These are phyloP conservation scores for Astragalus glycyphyllos DNA, from an alignment of 306 rosid genomes.

Conservation along the genomic window DNA sequence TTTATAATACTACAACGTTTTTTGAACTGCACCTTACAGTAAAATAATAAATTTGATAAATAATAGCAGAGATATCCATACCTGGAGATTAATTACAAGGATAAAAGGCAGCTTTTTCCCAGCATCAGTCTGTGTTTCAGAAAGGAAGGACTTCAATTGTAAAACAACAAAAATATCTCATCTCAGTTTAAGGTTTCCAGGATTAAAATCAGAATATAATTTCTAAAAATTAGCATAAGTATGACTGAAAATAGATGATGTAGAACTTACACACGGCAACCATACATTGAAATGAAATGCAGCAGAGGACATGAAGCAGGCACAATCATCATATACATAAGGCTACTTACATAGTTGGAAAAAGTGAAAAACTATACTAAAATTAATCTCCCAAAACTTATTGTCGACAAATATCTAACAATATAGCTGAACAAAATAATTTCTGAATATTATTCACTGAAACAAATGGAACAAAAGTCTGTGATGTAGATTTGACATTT, in stretches of 20 bases:
- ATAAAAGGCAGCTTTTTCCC: slow-evolving; percentile 88
- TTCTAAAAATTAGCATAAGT: too few species aligned
- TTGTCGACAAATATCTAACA: not conserved
- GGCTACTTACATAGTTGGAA: slow-evolving; percentile 11
- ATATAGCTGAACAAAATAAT: not conserved
- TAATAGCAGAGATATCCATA: slow-evolving; percentile 43
- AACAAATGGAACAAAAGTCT: too few species aligned
- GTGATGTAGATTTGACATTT: too few species aligned
- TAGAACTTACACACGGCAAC: slow-evolving; percentile 1
- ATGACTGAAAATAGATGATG: not conserved
- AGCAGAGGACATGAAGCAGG: not conserved
- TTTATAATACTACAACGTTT: not conserved
- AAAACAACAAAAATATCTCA: slow-evolving; percentile 24
- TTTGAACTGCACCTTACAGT: slow-evolving; percentile 1
- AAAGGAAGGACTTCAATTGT: slow-evolving; percentile 27
- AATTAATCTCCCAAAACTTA: not conserved
- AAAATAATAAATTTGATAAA: slow-evolving; percentile 1
- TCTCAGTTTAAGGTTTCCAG: not conserved
- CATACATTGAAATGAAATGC: slow-evolving; percentile 12
- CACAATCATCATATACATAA: not conserved
- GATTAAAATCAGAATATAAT: too few species aligned
- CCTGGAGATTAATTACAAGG: slow-evolving; percentile 90
- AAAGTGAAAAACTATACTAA: not conserved
- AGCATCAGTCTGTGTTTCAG: slow-evolving; percentile 66
- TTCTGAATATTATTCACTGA: not conserved